Base-by-base conservation (phyloP, 2,329 filamentous ascomycete species). In the Sphaerulina vaccinii region DNA sequence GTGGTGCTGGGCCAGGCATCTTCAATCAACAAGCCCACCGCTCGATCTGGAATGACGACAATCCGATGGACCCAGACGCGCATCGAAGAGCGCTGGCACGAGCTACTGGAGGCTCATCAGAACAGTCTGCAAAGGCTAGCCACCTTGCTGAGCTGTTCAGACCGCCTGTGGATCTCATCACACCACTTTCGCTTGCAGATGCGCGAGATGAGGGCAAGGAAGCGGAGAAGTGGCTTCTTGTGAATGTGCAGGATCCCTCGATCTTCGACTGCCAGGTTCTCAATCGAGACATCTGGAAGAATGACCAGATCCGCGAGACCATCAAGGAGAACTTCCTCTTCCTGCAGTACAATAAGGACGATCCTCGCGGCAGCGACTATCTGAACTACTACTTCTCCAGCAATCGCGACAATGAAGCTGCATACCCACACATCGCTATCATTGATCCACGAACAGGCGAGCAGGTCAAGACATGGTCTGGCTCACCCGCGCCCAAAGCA, bases 261-360 rank as follows among this genome's bases (percentile, higher is more conserved):
- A 85, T 96, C 64, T 99, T 99, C 70, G 88, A 93, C 70, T 99
- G 93, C 70, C 93, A 99, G 69, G 81, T 88, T 2, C 76, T 99
- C 15, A 99, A 99, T 68, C 82, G 93, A 38, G 93, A 99, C 68
- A 84, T 97, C 48, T 99, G 93, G 93, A 96, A 96, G 72, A 87
- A 96, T 62, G 71, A 81, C 15, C 80, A 84, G 2, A 83, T 99
- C 51, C 83, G 81, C 62, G 83, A 88, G n/a, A 82, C 95, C 1
- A 79, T 99, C 23, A 82, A 82, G 63, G 92, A 96, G 67, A 91
- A 95, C 72, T 99, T 99, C 68, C 81, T 99, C 61, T 99, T 99
- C 71, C 75, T 99, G 63, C 93, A 99, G 67, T 97, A 93, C 73
- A 84, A 86, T 61, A 96, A 95, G 71, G 85, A 90, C 58, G 90